Conservation (phyloP, 2,329 filamentous ascomycete genomes). For the Hypomyces rosellus region DNA sequence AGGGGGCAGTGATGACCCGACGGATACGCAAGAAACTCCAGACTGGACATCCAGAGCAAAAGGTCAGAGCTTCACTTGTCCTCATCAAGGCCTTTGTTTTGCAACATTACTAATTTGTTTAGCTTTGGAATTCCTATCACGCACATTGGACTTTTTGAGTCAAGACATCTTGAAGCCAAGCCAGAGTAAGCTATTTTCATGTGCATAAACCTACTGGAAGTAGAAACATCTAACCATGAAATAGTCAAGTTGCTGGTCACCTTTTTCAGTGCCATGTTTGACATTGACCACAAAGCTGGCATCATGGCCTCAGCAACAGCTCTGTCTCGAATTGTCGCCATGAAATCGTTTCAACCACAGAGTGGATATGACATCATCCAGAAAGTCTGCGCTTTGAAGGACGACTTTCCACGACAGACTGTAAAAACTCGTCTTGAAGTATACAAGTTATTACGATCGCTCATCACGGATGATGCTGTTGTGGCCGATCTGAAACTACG, state of each 20-base stretch:
- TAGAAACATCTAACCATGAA: neutral
- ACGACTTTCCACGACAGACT: slow-evolving; percentile 51
- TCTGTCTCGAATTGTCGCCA: slow-evolving; percentile 41
- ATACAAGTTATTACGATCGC: slow-evolving; percentile 41
- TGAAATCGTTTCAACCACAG: slow-evolving; percentile 45
- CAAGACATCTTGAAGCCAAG: slow-evolving; percentile 41
- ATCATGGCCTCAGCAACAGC: slow-evolving; percentile 49
- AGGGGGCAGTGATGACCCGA: slow-evolving; percentile 31
- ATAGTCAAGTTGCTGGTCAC: slow-evolving; percentile 41
- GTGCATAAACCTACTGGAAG: neutral
- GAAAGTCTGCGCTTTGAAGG: slow-evolving; percentile 44
- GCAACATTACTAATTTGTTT: neutral
- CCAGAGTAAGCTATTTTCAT: slow-evolving; percentile 33
- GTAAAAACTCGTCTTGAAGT: slow-evolving; percentile 46
- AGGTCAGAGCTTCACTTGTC: slow-evolving; percentile 25
- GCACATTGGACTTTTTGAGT: slow-evolving; percentile 44
- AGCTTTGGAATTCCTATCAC: slow-evolving; percentile 53
- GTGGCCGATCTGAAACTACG: slow-evolving; percentile 38
- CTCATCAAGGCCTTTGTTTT: neutral
- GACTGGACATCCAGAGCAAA: slow-evolving; percentile 50
- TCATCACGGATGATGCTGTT: slow-evolving; percentile 39
- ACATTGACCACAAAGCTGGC: slow-evolving; percentile 53
- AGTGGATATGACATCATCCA: slow-evolving; percentile 44
- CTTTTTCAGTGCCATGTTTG: slow-evolving; percentile 55
- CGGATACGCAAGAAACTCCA: slow-evolving; percentile 37